phyloP scores from a whole-genome alignment of 768 basidiomycete species.

The Fomitopsis pulvina region DNA sequence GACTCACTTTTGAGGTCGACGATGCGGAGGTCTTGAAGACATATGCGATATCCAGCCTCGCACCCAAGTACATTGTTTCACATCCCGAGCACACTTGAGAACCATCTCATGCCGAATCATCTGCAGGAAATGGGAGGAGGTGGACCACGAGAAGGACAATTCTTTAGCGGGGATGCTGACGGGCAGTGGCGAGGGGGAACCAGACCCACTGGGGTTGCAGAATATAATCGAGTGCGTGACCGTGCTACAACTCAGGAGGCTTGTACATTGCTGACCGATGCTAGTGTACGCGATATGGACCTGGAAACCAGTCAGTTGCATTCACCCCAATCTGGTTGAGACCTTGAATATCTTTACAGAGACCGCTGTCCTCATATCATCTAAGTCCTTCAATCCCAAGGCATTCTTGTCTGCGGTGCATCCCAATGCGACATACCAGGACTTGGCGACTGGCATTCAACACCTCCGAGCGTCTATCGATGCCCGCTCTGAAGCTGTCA shows the following conservation, averaged over 20 bases:
- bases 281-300: constrained; percentile 61
- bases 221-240: constrained; percentile 52
- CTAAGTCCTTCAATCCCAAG: constrained; percentile 96
- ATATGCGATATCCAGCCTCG: constrained; percentile 74
- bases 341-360: constrained; percentile 34
- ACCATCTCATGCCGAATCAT: not conserved
- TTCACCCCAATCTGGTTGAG: constrained; percentile 7
- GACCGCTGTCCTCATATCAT: constrained; percentile 76
- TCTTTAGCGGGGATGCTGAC: constrained; percentile 64
- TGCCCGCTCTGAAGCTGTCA: constrained; percentile 87
- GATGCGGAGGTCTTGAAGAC: constrained; percentile 81
- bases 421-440: constrained; percentile 92
- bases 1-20: constrained; percentile 65
- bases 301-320: constrained; percentile 65
- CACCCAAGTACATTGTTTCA: constrained; percentile 64
- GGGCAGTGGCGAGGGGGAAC: constrained; percentile 51
- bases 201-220: constrained; percentile 79
- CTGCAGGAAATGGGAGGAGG: constrained; percentile 80
- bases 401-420: constrained; percentile 86
- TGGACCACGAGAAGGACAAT: constrained; percentile 80
- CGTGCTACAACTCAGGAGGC: no score
- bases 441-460: constrained; percentile 71
- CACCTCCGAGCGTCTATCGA: constrained; percentile 79
- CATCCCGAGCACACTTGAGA: not conserved
- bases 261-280: not conserved